These are phyloP conservation scores for Myxozyma geophila DNA, from an alignment of 805 yeast genomes.

Conservation along the genomic window DNA sequence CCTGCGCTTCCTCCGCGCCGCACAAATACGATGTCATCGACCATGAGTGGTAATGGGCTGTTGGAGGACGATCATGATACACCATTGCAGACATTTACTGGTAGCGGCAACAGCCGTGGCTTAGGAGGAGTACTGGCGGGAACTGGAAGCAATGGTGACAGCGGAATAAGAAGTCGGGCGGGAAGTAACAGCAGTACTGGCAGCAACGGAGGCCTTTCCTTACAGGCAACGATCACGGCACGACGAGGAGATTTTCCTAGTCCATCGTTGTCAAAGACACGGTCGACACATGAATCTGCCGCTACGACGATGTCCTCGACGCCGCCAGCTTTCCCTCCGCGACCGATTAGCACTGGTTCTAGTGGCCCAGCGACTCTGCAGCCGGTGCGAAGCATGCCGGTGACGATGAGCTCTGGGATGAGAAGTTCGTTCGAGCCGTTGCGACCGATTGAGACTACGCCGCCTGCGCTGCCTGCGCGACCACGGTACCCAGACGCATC, in stretches of 20 bases:
- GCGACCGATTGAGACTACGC: not conserved
- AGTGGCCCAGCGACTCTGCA: not conserved
- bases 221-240: not conserved
- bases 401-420: not conserved
- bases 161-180: conserved; percentile 7
- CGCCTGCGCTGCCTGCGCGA: conserved; percentile 12
- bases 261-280: conserved; percentile 24
- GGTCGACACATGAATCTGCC: not conserved
- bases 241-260: conserved; percentile 29
- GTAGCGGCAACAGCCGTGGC: not conserved
- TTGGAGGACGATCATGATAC: conserved; percentile 23
- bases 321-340: conserved; percentile 26
- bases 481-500: conserved; percentile 8
- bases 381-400: not conserved
- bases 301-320: conserved; percentile 1
- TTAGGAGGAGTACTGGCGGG: not conserved
- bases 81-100: conserved; percentile 30
- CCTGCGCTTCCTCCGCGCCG: conserved; percentile 33
- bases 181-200: conserved; percentile 16
- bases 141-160: not conserved
- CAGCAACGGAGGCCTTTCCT: not conserved
- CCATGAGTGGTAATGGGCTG: not conserved
- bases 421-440: not conserved
- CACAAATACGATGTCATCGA: conserved; percentile 2
- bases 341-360: conserved; percentile 15